Conservation (phyloP, 2,329 filamentous ascomycete genomes). For the Fusarium liriodendri region DNA sequence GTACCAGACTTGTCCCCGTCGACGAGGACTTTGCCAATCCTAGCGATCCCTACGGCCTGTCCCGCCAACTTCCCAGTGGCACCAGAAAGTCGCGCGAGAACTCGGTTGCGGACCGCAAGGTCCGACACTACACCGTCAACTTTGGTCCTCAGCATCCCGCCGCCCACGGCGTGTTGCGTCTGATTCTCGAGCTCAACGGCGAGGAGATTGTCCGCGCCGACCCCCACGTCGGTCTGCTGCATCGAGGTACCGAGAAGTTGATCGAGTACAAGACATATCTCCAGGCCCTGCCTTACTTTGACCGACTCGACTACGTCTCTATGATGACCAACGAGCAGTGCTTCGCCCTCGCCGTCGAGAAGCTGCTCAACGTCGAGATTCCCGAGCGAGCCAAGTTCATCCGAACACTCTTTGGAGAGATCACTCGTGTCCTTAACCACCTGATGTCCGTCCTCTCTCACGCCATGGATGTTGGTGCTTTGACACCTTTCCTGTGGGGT, state of each 20-base stretch:
- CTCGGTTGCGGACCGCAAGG: constrained; percentile 76
- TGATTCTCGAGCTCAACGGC: constrained; percentile 97
- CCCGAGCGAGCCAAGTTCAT: constrained; percentile 97
- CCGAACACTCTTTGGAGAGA: constrained; percentile 92
- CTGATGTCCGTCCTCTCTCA: constrained; percentile 97
- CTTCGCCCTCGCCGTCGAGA: constrained; percentile 95
- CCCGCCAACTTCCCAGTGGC: constrained; percentile 53
- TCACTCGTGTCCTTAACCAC: constrained; percentile 95
- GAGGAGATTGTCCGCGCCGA: constrained; percentile 98
- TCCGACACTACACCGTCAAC: constrained; percentile 99
- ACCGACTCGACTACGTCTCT: constrained; percentile 97
- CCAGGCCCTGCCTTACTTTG: constrained; percentile 98
- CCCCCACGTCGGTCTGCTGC: constrained; percentile 94
- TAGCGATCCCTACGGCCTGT: constrained; percentile 61
- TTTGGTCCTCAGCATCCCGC: constrained; percentile 99
- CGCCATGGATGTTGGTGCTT: constrained; percentile 97
- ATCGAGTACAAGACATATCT: constrained; percentile 99
- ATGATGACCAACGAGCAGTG: constrained; percentile 99
- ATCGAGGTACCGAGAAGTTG: constrained; percentile 98
- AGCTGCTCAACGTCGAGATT: constrained; percentile 96
- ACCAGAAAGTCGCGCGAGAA: constrained; percentile 61
- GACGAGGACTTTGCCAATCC: constrained; percentile 72
- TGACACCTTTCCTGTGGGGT: constrained; percentile 99
- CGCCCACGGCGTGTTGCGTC: constrained; percentile 94
- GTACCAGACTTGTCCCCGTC: constrained; percentile 73